Evolutionary conservation across 495 filamentous ascomycete species (phyloP), one percentile per base, ranked within the genome.

Genomic region (Penicillium silybi): DNA sequence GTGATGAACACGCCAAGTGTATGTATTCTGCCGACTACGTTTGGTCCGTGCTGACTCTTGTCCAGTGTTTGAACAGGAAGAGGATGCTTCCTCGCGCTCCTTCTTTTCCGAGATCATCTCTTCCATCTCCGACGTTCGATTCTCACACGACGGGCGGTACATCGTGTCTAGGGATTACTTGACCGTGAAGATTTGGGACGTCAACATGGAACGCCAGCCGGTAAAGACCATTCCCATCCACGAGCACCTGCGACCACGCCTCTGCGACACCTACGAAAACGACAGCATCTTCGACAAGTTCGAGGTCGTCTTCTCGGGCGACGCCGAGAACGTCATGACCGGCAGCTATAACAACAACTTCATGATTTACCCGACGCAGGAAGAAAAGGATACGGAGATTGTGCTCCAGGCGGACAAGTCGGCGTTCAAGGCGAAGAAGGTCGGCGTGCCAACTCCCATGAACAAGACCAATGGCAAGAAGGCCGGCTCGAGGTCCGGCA

Each of bases 311-410:
- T 97, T 98, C 72, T 97, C 92, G 3, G 93, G 93, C 15, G 93
- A 97, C 69, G 90, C 90, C 8, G 92, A 95, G 77, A 97, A 98
- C 63, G 93, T 97, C 52, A 98, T 98, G 93, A 98, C 93, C 6
- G 93, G 93, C 58, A 95, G 89, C 67, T 98, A 98, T 78, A 98
- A 98, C 82, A 98, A 98, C 74, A 98, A 98, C 74, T 98, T 98
- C 79, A 98, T 98, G 93, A 98, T 98, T 61, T 98, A 98, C 71
- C 93, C 93, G 1, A 93, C 92, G 27, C 92, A 97, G 59, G 89
- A 90, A 6, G 86, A 90, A 54, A 92, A 92, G 72, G 95, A 98
- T 63, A 92, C 92, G 6, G 93, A 98, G 72, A 90, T 98, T 40
- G 93, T 98, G 41, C 72, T 98, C 50, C 93, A 98, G 72, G 93